Conservation (phyloP, 2,329 filamentous ascomycete genomes). For the Boeremia exigua region DNA sequence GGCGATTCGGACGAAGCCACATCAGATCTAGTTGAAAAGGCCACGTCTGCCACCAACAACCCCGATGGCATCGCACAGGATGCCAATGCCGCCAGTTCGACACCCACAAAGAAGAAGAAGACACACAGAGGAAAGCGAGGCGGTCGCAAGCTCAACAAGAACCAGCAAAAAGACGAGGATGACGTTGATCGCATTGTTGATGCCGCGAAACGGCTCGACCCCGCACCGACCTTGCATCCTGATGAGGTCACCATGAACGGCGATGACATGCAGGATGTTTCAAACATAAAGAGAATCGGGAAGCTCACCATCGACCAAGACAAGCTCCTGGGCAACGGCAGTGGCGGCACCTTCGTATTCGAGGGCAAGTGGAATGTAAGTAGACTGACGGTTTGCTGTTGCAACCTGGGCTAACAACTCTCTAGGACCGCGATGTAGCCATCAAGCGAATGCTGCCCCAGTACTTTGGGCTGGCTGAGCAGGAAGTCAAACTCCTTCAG, state of each 20-base stretch:
- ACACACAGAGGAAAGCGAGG: constrained; percentile 58
- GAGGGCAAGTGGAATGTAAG: constrained; percentile 82
- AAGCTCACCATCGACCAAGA: constrained; percentile 66
- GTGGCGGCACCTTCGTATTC: constrained; percentile 96
- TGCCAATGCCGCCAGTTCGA: constrained; percentile 26
- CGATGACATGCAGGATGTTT: constrained; percentile 55
- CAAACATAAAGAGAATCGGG: constrained; percentile 63
- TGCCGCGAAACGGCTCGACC: constrained; percentile 48
- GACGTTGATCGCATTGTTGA: constrained; percentile 49
- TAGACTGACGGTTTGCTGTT: background rate
- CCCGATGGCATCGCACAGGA: constrained; percentile 31
- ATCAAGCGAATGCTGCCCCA: constrained; percentile 97
- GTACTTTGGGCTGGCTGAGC: constrained; percentile 93
- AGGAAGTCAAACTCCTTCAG: constrained; percentile 87
- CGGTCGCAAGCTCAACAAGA: constrained; percentile 54
- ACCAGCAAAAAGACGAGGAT: constrained; percentile 45
- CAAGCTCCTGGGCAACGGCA: constrained; percentile 73
- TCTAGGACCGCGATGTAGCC: constrained; percentile 79
- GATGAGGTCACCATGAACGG: constrained; percentile 50
- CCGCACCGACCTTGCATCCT: constrained; percentile 42
- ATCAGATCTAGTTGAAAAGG: constrained; percentile 10
- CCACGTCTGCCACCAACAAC: constrained; percentile 13
- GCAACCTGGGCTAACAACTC: background rate
- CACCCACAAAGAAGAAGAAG: constrained; percentile 55
- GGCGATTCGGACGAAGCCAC: constrained; percentile 23